These are phyloP conservation scores for Populus hybrid DNA, from an alignment of 441 rosid genomes.

Conservation along the genomic window DNA sequence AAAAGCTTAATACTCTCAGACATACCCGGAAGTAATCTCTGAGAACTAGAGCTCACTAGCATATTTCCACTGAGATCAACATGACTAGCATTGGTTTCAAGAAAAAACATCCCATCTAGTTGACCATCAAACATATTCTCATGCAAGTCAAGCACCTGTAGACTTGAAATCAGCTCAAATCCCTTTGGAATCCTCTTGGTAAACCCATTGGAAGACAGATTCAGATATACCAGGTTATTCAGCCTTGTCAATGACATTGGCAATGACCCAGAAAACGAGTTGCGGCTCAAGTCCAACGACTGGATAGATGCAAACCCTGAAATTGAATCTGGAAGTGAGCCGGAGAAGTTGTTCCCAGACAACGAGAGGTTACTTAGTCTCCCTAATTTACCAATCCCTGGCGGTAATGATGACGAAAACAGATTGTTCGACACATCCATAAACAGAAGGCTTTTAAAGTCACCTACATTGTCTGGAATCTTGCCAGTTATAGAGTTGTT, in stretches of 20 bases:
- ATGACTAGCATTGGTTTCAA: constrained; percentile 70
- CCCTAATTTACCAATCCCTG: constrained; percentile 57
- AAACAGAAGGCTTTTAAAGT: constrained; percentile 67
- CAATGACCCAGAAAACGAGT: constrained; percentile 73
- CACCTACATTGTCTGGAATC: constrained; percentile 58
- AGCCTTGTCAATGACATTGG: constrained; percentile 60
- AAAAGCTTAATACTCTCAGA: constrained; percentile 74
- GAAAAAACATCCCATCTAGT: constrained; percentile 78
- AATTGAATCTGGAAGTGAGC: constrained; percentile 61
- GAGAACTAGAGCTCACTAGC: constrained; percentile 57
- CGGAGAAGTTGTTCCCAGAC: constrained; percentile 93
- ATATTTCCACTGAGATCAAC: constrained; percentile 76
- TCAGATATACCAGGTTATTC: constrained; percentile 51
- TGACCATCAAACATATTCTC: constrained; percentile 73
- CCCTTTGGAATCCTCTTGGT: constrained; percentile 63
- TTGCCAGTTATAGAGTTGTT: constrained; percentile 76
- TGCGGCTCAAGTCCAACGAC: constrained; percentile 82
- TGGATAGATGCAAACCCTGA: constrained; percentile 63
- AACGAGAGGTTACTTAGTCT: constrained; percentile 69
- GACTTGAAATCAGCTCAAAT: constrained; percentile 55
- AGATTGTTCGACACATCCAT: constrained; percentile 77
- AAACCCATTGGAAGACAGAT: constrained; percentile 73
- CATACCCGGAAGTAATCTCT: constrained; percentile 71
- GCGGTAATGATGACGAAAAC: constrained; percentile 59
- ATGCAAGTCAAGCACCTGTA: constrained; percentile 81